Evolutionary conservation across 805 yeast genomes (phyloP), one percentile per base, ranked within the genome.

Genomic region (Monosporozyma siamensis): DNA sequence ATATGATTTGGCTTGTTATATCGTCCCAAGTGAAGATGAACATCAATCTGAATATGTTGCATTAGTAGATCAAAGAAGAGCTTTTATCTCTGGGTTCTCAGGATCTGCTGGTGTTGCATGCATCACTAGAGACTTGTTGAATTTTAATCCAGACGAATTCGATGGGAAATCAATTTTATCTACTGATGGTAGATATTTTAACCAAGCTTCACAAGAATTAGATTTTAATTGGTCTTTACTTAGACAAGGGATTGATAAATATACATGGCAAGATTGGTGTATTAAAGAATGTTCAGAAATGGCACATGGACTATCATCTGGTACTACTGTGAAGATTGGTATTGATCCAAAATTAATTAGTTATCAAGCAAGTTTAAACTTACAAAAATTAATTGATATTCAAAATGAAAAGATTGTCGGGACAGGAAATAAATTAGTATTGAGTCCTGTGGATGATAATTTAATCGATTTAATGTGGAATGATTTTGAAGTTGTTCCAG

Each of bases 21-120:
- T 78, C 22, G 75, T 85, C 8, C 87, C 90, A 17, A 80, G 94
- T 32, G 96, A 87, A 59, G 98, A 90, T 58, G 95, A 85, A 53
- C 98, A 90, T 61, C 90, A 83, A 61, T 78, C 89, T 22, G 98
- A 90, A 65, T 89, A 89, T 54, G 90, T 90, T 6, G 74, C 92
- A 0, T 66, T 72, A 1, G 76, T 81, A 11, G 97, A 90, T 60
- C 85, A 82, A 58, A 75, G 96, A 52, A 71, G 97, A 44, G 82
- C 77, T 42, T 90, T 72, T 53, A 82, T 90, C 22, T 74, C 89
- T 6, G 97, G 88, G 0, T 90, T 90, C 65, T 82, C 90, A 10
- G 98, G 97, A 1, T 80, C 90, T 39, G 95, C 97, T 2, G 98
- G 97, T 20, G 68, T 86, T 18, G 97, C 95, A 1, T 73, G 92